A percentile compares a stretch with the other conserved stretches of the same genome.
phyloP scores from a whole-genome alignment of 202 grass and related monocot species.

The Tripidium arundinaceum region DNA sequence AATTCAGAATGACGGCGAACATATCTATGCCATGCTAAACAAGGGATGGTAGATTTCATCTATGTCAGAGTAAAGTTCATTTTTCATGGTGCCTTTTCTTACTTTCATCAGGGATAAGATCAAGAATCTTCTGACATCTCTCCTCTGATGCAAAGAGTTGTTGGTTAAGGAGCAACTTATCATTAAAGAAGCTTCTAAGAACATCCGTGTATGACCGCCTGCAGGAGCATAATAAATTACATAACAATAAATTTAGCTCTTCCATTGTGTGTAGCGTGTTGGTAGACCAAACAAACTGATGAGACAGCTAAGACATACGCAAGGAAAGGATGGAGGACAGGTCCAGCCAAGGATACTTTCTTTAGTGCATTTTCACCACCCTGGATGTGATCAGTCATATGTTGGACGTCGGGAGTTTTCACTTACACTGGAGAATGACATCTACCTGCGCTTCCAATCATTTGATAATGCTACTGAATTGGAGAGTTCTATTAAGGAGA shows the following conservation, averaged over 20 bases:
- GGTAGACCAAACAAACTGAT: not conserved
- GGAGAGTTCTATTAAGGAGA: constrained; percentile 70
- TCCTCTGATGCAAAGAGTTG: constrained; percentile 69
- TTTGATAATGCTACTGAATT: constrained; percentile 61
- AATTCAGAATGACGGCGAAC: constrained; percentile 15
- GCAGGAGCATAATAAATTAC: constrained; percentile 20
- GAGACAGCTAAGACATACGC: constrained; percentile 46
- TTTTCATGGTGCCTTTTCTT: constrained; percentile 16
- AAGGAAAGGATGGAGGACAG: constrained; percentile 84
- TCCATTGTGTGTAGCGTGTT: constrained; percentile 15
- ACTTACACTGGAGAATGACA: constrained; percentile 70
- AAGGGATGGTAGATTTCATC: not conserved
- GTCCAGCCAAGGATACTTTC: constrained; percentile 74
- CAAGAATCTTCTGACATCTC: constrained; percentile 70
- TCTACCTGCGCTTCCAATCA: constrained; percentile 55
- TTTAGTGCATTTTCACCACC: constrained; percentile 76
- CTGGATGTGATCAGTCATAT: constrained; percentile 56
- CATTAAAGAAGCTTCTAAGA: constrained; percentile 73
- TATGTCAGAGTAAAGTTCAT: not conserved
- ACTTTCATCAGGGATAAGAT: constrained; percentile 73
- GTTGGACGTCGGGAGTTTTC: constrained; percentile 74
- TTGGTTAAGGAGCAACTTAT: constrained; percentile 57
- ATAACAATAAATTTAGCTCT: constrained; percentile 21
- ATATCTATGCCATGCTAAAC: not conserved
- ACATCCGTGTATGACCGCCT: constrained; percentile 87